Base-by-base conservation (phyloP, 2,329 filamentous ascomycete genomes). In the Arthrinium phaeospermum region DNA sequence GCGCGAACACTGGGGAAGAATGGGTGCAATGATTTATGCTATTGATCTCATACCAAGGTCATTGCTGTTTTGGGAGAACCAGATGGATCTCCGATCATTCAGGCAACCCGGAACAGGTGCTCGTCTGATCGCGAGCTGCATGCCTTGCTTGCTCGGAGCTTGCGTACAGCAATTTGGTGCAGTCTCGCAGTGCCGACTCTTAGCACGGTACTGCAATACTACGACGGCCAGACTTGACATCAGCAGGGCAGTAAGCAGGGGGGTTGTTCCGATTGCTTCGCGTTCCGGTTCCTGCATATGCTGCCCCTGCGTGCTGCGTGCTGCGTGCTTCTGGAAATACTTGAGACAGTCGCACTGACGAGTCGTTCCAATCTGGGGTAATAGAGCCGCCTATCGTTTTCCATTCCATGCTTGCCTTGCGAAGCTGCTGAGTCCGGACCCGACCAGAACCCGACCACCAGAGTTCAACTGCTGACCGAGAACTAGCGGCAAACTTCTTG, bases 221-320 rank as follows among this genome's bases (percentile, higher is more conserved):
- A 41, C 37, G 37, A 10, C 37, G 37, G n/a, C 13, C 24, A 37
- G 34, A n/a, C 57, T 41, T 64, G 57, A n/a, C 57, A 37, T 37
- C 30, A 14, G 49, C 57, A 64, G 34, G 27, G n/a, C n/a, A n/a
- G n/a, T n/a, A n/a, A n/a, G n/a, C n/a, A n/a, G 27, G 27, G 57
- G 57, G 57, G 57, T 64, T 34, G 34, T 41, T 64, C 57, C 34
- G 30, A 41, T 41, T 64, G 57, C 57, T 64, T 64, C 57, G 41
- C 57, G 57, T 64, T 64, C 57, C 57, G 57, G 57, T 64, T 64
- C 57, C 57, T 64, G 57, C 57, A 64, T 37, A 64, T 41, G 10
- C 30, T 41, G 57, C 34, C 53, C 53, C 57, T 64, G 49, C 49
- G n/a, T 27, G 51, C 51, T 19, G 27, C 51, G 27, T 57, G 51